phyloP scores from a whole-genome alignment of 2,329 filamentous ascomycete genomes.

The Colletotrichum sp. region DNA sequence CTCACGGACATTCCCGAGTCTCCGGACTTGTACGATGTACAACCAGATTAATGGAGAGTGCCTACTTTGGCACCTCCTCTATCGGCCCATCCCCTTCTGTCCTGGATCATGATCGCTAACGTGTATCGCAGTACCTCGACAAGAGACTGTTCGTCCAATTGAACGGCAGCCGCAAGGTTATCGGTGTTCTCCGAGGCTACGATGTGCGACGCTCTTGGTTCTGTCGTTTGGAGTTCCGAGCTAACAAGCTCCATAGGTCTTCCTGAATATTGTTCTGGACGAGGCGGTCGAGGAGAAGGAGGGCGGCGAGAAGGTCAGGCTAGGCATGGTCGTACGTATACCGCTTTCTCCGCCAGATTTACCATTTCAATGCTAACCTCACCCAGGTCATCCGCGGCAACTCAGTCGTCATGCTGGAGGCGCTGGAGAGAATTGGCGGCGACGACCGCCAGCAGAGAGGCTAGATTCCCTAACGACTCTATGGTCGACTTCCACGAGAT shows the following conservation, averaged over 20 bases:
- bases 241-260: constrained; percentile 70
- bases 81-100: not conserved
- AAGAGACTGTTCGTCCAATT: constrained; percentile 98
- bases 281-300: constrained; percentile 95
- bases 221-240: not conserved
- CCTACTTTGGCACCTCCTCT: not conserved
- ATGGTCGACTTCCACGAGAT: constrained; percentile 3
- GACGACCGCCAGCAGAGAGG: constrained; percentile 51
- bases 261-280: constrained; percentile 97
- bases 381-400: constrained; percentile 90
- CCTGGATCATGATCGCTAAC: not conserved
- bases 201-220: constrained; percentile 69
- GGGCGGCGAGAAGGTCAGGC: constrained; percentile 84
- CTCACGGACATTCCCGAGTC: constrained; percentile 14
- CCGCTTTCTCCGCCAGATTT: not conserved
- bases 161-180: constrained; percentile 96
- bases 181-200: constrained; percentile 92
- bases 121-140: constrained; percentile 82
- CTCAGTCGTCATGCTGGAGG: constrained; percentile 98
- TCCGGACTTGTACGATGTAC: constrained; percentile 15
- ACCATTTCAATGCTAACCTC: constrained; percentile 27
- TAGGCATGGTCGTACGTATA: constrained; percentile 87
- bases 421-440: constrained; percentile 70
- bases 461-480: not conserved
- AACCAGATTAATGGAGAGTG: not conserved